A percentile compares a stretch with the other conserved stretches of the same genome.
Conservation (phyloP, 495 filamentous ascomycete genomes). For the Hypoxylon lienhwacheense region DNA sequence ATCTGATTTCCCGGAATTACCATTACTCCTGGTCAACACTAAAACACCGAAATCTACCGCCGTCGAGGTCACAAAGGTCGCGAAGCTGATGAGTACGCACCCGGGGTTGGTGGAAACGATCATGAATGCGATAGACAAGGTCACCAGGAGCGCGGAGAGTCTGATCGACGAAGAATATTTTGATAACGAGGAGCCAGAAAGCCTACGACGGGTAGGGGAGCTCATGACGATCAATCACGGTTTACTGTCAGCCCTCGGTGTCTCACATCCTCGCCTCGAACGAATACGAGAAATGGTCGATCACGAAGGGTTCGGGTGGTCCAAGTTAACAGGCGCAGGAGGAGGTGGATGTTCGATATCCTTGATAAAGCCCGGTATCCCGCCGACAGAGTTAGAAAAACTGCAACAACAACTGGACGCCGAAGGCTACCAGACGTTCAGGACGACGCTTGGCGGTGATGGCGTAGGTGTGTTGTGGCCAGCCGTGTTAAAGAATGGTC, state of each 20-base stretch:
- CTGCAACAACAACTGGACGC: conserved; percentile 68
- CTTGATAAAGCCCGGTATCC: conserved; percentile 66
- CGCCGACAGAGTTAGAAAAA: conserved; percentile 52
- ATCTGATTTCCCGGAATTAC: conserved; percentile 84
- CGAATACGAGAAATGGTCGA: conserved; percentile 91
- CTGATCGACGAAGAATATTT: conserved; percentile 68
- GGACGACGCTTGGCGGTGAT: conserved; percentile 85
- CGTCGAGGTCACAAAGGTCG: conserved; percentile 84
- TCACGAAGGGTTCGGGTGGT: conserved; percentile 88
- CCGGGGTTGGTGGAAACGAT: conserved; percentile 74
- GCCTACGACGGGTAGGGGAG: conserved; percentile 72
- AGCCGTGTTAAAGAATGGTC: conserved; percentile 75
- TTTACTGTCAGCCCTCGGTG: conserved; percentile 81
- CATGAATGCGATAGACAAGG: conserved; percentile 78
- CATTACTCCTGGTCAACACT: conserved; percentile 87
- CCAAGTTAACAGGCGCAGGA: conserved; percentile 93
- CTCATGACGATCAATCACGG: conserved; percentile 93
- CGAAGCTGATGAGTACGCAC: conserved; percentile 65
- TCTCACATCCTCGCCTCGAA: conserved; percentile 91
- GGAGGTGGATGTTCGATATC: conserved; percentile 96
- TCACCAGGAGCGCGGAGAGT: conserved; percentile 72
- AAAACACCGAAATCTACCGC: conserved; percentile 78
- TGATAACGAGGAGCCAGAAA: conserved; percentile 57
- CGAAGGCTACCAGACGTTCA: conserved; percentile 81
- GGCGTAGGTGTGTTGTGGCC: conserved; percentile 93